Evolutionary conservation across 495 filamentous ascomycete species (phyloP), one percentile per base, ranked within the genome.

Genomic region (Elasticomyces elasticus): DNA sequence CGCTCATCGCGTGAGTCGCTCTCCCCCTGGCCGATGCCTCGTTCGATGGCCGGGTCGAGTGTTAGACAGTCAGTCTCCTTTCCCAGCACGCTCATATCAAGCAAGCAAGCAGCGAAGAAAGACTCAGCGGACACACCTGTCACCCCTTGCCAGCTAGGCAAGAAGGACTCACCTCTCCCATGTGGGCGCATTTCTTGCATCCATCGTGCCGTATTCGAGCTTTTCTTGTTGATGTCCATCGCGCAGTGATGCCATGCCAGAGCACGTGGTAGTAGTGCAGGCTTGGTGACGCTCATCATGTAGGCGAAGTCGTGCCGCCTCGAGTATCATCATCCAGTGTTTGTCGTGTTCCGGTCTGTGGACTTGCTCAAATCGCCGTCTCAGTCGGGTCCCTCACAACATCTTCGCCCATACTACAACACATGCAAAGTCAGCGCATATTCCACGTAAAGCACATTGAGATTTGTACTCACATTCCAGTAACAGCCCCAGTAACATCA

Each of bases 81-180:
- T n/a, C n/a, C n/a, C n/a, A n/a, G 15, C 42, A 45, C 24, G 20
- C 42, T 45, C 5, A 26, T 45, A 45, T n/a, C n/a, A n/a, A n/a
- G 42, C 42, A 45, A 15, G 42, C 5, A 26, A n/a, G 12, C 12
- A 7, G 27, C 25, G 24, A 28, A 19, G 24, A 49, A 31, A 49
- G 33, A 28, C 25, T 49, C 7, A 19, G n/a, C 27, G 15, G 19
- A 51, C 48, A 51, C 48, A 51, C 48, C 48, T 51, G 48, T 51
- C 48, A 26, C 48, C 48, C 33, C 30, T 20, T 23, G 31, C 48
- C 30, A 28, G 2, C 25, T 27, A 13, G n/a, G 25, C 24, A 19
- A 25, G 45, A 28, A 23, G 48, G 48, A 51, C 48, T 51, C 48
- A 51, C 48, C 48, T 51, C 48, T n/a, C 33, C 33, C 48, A 22